Base-by-base conservation (phyloP, 352 stramenopile species). In the Pythium sp. region DNA sequence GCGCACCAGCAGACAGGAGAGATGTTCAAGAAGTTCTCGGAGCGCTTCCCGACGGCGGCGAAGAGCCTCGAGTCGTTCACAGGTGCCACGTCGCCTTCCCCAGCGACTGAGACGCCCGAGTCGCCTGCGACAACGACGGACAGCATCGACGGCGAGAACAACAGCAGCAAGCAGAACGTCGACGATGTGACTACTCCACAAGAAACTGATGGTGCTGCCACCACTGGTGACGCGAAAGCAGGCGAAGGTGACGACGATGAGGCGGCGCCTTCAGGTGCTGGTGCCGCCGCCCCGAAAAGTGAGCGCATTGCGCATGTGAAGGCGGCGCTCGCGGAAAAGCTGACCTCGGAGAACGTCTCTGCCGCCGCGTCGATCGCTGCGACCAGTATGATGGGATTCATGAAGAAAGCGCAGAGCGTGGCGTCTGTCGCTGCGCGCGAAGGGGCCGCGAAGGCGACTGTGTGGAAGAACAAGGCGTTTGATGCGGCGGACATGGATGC, bases 401-500 rank as follows among this genome's bases (percentile, higher is more conserved):
- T 95, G 79, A 90, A 92, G 70, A 93, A 93, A 63, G 87, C 87
- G 47, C 87, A 95, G 66, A 90, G 75, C 38, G 87, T 84, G 7
- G 87, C 87, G 49, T 76, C 75, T 4, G 80, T 89, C 0, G 87
- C 87, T 41, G 88, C 86, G 24, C 84, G 87, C 30, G 88, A 94
- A 58, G 88, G 88, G 2, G 85, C 88, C 0, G 79, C 81, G 7
- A 96, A 96, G 68, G 88, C 87, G 15, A 78, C 70, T 0, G 76
- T 79, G 47, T 86, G 81, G 61, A 92, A 94, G 75, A 89, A 81
- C 74, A 81, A 82, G 55, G 88, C 86, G 53, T 64, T 94, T 26
- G 86, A 96, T 56, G 82, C 79, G 3, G 86, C 88, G 20, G 88
- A 96, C 67, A 96, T 96, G 88, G 88, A 96, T 68, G 85, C 86